Evolutionary conservation across 1,284 basidiomycete genomes (phyloP), one percentile per base, ranked within the genome.

Genomic region (Hemileia vastatrix): DNA sequence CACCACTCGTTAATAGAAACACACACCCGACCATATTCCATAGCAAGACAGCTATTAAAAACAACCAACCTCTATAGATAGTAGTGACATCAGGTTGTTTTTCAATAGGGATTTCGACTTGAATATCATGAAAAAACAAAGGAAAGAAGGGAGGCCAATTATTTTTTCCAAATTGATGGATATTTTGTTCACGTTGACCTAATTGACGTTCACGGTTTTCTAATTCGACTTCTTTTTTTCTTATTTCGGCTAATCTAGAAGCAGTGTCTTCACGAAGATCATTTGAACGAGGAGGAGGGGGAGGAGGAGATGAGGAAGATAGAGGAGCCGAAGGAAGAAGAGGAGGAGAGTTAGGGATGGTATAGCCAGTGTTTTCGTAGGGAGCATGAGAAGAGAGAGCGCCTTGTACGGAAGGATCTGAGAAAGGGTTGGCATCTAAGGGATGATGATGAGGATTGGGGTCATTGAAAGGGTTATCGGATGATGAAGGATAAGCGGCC

Each of bases 21-120:
- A 97, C 86, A 76, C 88, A 93, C 11, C 88, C 89, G 52, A 96
- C 80, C 79, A 96, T 82, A 79, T 99, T 99, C 75, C 96, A 71
- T 70, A 91, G 76, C 33, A 98, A 80, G 1, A 90, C 91, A 19
- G 77, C 82, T 11, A 85, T 67, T 19, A 78, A 70, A 33, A 78
- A 67, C 27, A 79, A 69, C 78, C 78, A 79, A 19, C 79, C 70
- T 56, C 70, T 67, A 70, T 76, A 77, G 13, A 61, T 61, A 52
- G 90, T 85, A 60, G 84, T 85, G 68, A 95, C 86, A 69, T 92
- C 82, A 3, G 84, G 81, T 67, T 84, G 85, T 61, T 85, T 86
- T 21, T 85, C 83, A 67, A 88, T 83, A 4, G 91, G 87, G 57
- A 97, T 93, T 75, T 97, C 90, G 65, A 52, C 40, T 21, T 61